Evolutionary conservation across 495 filamentous ascomycete species (phyloP), one percentile per base, ranked within the genome.

Genomic region (Rostrohypoxylon terebratum): DNA sequence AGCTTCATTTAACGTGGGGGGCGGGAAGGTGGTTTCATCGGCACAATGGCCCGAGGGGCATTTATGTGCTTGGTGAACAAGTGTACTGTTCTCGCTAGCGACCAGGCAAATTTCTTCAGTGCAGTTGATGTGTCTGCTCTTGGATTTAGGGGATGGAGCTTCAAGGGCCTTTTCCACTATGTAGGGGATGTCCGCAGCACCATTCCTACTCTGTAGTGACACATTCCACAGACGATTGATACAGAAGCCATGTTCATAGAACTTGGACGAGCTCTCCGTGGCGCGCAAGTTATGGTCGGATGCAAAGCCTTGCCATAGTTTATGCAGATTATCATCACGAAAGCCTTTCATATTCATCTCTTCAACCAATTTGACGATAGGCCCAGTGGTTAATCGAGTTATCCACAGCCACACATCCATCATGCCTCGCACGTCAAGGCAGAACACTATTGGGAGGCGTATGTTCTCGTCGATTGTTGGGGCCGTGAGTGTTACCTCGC

Each of bases 201-300:
- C 50, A 31, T 54, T 23, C 25, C 50, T 54, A 25, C 50, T 54
- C 50, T 54, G 50, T 5, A 54, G 50, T 6, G 50, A 54, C 50
- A 54, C 50, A 25, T 54, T 54, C 50, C 50, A 54, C 13, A 54
- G 50, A 31, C 50, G 50, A 54, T 54, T 54, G 25, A 54, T 25
- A 54, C 50, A 54, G 10, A 54, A 54, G 23, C 50, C 50, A 33
- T 54, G 50, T 14, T 54, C 50, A 14, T 54, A 31, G 23, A 54
- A 54, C 50, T 31, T 54, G 23, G 23, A 25, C 23, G 50, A 54
- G 50, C 50, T 54, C 25, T 54, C 50, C 14, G 25, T 28, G 13
- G 50, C 50, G 25, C 50, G 50, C 23, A 54, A 31, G 50, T 33
- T 54, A 31, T 54, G 50, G 7, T 54, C 50, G 6, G 23, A n/a